Evolutionary conservation across 441 rosid genomes (phyloP), one percentile per base, ranked within the genome.

Genomic region (Pelargonium myrrhifolium): DNA sequence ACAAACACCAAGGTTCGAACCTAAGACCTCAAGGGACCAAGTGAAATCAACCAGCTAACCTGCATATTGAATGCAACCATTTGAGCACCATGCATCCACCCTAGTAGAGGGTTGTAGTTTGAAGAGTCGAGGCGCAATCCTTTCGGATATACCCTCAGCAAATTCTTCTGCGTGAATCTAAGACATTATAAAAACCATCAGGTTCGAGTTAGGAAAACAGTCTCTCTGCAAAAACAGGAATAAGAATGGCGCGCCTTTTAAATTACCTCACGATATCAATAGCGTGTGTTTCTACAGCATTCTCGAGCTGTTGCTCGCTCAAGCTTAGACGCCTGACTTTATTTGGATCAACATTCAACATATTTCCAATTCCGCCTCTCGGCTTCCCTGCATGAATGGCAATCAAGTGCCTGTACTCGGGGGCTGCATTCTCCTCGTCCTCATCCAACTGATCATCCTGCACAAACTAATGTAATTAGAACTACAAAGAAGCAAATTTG

Each of bases 61-160:
- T 93, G 98, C 98, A 93, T 93, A 72, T 93, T 93, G 66, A 90
- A 90, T 63, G 98, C 98, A 67, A 93, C 98, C 98, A 93, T 93
- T 80, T 93, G 98, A 80, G 97, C 97, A 53, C 97, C 98, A 74
- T 86, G 98, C 80, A 85, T 87, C 97, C 98, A 93, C 1, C 87
- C 99, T 53, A 86, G 78, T 0, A 91, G 71, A 0, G 99, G 99
- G 67, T 88, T 89, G 81, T 89, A 93, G 71, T 93, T 93, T 47
- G 99, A 91, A 47, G 99, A 93, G 79, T 87, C 75, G 47, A 93
- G 71, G 3, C 99, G 89, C 21, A 70, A 81, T 56, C 97, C 95
- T 80, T 88, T 93, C 0, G 97, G 99, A 61, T 86, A 93, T 18
- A 93, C 81, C 77, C 99, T 84, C 37, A 93, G 85, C 68, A 93